A percentile compares a stretch with the other conserved stretches of the same genome.
phyloP scores from a whole-genome alignment of 2,329 filamentous ascomycete genomes.

The Ceratocystiopsis sp. region DNA sequence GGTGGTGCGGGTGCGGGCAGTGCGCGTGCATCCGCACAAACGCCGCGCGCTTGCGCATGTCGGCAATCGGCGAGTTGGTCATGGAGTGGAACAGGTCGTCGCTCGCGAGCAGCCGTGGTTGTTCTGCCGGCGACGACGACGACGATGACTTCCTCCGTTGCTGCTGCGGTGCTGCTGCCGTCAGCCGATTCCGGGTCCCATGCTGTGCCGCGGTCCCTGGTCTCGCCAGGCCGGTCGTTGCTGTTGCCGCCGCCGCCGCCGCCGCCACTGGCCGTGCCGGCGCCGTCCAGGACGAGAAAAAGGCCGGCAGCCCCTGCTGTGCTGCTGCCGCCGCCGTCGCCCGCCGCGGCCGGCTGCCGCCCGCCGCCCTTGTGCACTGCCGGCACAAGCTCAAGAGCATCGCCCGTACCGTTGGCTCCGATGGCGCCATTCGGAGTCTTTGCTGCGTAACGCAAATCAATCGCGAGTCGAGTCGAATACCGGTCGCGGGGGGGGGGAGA shows the following conservation, averaged over 20 bases:
- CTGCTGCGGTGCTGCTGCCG: neutral
- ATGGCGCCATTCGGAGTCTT: slow-evolving; percentile 3
- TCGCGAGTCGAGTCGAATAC: no score
- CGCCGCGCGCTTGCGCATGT: slow-evolving; percentile 72
- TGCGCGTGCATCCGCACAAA: slow-evolving; percentile 88
- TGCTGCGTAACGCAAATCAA: no score
- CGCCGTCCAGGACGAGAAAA: neutral
- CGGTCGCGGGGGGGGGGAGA: neutral
- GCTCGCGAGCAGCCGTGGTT: slow-evolving; percentile 31
- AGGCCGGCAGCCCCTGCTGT: no score
- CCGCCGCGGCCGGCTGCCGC: slow-evolving; percentile 1
- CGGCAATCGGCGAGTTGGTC: slow-evolving; percentile 71
- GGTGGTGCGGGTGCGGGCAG: slow-evolving; percentile 81
- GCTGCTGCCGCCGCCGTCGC: neutral
- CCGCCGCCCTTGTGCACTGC: slow-evolving; percentile 8
- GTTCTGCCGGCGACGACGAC: neutral
- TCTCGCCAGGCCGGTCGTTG: neutral
- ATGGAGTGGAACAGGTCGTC: slow-evolving; percentile 91
- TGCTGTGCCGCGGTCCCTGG: neutral
- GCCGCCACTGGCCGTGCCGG: neutral
- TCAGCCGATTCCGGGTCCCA: neutral
- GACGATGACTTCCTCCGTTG: slow-evolving; percentile 3
- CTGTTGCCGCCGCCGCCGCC: neutral
- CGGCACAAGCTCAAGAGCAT: slow-evolving; percentile 12
- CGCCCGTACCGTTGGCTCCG: slow-evolving; percentile 11